Percentiles rank a stretch among this genome's conserved stretches.
Evolutionary conservation across 768 basidiomycete genomes (phyloP).

Genomic region (Suillus subluteus): DNA sequence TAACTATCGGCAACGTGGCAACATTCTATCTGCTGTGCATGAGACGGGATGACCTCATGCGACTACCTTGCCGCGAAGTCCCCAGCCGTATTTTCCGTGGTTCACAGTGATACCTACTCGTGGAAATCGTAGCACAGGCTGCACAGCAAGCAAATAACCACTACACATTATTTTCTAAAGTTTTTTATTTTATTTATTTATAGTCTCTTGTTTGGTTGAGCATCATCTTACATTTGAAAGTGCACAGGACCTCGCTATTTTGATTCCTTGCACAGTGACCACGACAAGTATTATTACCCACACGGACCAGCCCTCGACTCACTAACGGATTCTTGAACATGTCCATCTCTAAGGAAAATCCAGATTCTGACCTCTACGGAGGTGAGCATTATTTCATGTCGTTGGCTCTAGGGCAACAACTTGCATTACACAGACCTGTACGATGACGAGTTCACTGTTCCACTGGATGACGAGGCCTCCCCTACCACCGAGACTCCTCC

Average conservation of each 20-base stretch:
- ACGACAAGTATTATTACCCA: conserved; percentile 24
- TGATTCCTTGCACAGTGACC: conserved; percentile 8
- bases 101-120: too few species aligned
- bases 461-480: conserved; percentile 35
- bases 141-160: too few species aligned
- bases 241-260: conserved; percentile 10
- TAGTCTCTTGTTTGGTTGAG: conserved; percentile 7
- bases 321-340: not conserved
- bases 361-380: conserved; percentile 50
- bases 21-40: not conserved
- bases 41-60: not conserved
- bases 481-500: conserved; percentile 31
- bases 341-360: conserved; percentile 39
- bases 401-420: conserved; percentile 7
- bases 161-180: not conserved
- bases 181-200: not conserved
- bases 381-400: conserved; percentile 36
- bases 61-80: not conserved
- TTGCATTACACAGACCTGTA: conserved; percentile 50
- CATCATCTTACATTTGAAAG: conserved; percentile 4
- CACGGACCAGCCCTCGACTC: not conserved
- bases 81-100: not conserved
- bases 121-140: too few species aligned
- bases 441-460: conserved; percentile 45
- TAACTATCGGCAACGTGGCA: not conserved